Conservation (phyloP, 139 green algal genomes). For the Deuterostichococcus epilithicus region DNA sequence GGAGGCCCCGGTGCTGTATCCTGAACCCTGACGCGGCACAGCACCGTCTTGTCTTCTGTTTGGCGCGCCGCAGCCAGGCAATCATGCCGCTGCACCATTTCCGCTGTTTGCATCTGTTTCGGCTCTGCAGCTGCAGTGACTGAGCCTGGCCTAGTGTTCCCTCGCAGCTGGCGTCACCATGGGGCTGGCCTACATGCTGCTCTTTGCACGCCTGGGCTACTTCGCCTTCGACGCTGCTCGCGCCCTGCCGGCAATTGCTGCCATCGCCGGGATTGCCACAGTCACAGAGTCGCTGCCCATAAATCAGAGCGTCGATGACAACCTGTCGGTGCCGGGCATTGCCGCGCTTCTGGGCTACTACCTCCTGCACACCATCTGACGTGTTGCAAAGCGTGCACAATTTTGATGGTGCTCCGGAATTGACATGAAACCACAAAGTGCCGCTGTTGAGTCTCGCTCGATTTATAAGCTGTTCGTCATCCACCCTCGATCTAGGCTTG, state of each 20-base stretch:
- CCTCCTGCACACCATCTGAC: neutral
- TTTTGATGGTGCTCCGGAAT: too few species aligned
- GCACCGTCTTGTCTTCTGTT: too few species aligned
- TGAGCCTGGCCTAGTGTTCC: neutral
- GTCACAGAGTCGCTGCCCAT: conserved; percentile 84
- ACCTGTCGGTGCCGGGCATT: conserved; percentile 80
- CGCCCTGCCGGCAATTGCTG: conserved; percentile 37
- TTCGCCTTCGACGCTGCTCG: conserved; percentile 33
- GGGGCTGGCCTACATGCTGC: conserved; percentile 43
- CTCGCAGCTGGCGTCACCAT: conserved; percentile 45
- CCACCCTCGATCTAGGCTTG: too few species aligned
- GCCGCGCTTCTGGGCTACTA: conserved; percentile 32
- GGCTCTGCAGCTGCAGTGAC: neutral
- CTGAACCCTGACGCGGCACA: neutral
- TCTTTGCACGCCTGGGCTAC: conserved; percentile 53
- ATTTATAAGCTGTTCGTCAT: too few species aligned
- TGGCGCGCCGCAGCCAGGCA: too few species aligned
- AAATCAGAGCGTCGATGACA: conserved; percentile 82
- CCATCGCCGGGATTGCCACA: conserved; percentile 52
- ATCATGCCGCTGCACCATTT: neutral
- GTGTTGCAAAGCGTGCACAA: too few species aligned
- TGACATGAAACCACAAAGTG: too few species aligned
- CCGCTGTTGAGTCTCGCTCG: too few species aligned
- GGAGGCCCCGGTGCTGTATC: neutral
- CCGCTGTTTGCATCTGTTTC: neutral